Evolutionary conservation across 176 grass and related monocot species (phyloP).

Genomic region (Carex scoparia): DNA sequence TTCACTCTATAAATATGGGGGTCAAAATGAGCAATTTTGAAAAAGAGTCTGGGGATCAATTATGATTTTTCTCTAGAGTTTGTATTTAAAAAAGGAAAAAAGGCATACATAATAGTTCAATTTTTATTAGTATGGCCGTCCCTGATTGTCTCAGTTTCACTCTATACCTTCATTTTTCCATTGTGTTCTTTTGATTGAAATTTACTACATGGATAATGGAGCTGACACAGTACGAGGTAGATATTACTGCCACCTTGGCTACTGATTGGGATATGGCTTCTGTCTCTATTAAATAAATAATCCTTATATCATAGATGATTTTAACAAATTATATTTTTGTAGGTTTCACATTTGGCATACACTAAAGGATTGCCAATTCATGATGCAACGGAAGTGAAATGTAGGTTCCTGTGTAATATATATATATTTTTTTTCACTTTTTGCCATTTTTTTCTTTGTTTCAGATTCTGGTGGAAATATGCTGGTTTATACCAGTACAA

Average conservation of each 20-base stretch:
- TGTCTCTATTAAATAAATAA: not conserved
- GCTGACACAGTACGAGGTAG: not conserved
- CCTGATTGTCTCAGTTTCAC: not conserved
- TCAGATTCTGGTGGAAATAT: not conserved
- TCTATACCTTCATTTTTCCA: not conserved
- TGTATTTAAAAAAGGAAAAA: not conserved
- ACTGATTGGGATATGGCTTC: not conserved
- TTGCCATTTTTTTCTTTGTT: not conserved
- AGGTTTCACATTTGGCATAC: slow-evolving; percentile 58
- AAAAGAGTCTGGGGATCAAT: not conserved
- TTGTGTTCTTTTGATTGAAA: not conserved
- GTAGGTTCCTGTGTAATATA: slow-evolving; percentile 31
- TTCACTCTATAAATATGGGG: not conserved
- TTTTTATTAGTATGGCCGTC: not conserved
- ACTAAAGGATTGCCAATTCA: slow-evolving; percentile 48
- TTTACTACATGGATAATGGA: not conserved
- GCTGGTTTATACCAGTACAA: not conserved
- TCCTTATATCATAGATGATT: not conserved
- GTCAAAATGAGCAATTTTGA: not conserved
- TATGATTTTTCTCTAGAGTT: not conserved
- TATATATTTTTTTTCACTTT: not conserved
- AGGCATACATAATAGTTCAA: not conserved
- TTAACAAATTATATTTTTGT: not conserved
- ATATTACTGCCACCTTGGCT: slow-evolving; percentile 11
- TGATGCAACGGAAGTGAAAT: slow-evolving; percentile 47